Percentiles rank a stretch among this genome's conserved stretches.
Conservation (phyloP, 768 basidiomycete genomes). For the Psilocybe sp. region DNA sequence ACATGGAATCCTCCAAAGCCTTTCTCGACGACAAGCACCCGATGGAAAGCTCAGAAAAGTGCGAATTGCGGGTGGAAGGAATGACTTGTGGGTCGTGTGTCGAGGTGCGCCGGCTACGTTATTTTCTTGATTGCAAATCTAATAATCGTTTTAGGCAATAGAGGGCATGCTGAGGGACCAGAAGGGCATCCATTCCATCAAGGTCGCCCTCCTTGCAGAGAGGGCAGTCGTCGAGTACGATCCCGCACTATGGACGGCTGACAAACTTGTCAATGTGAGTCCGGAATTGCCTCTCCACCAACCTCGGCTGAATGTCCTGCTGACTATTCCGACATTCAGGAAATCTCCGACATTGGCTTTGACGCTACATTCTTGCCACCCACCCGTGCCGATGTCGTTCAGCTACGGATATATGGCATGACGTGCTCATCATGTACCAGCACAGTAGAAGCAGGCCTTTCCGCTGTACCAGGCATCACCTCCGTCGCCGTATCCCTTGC, state of each 20-base stretch:
- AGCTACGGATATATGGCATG: conserved; percentile 87
- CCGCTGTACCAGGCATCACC: conserved; percentile 68
- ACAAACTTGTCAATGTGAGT: conserved; percentile 74
- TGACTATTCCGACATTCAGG: conserved; percentile 39
- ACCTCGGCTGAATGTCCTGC: background rate
- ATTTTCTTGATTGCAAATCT: background rate
- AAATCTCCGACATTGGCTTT: conserved; percentile 92
- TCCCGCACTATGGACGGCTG: conserved; percentile 71
- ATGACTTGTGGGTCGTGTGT: conserved; percentile 93
- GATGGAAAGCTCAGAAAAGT: conserved; percentile 44
- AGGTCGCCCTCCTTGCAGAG: conserved; percentile 97
- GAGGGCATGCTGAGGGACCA: conserved; percentile 81
- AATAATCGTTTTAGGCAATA: conserved; percentile 53
- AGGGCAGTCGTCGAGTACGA: conserved; percentile 91
- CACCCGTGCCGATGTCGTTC: conserved; percentile 61
- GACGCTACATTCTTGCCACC: conserved; percentile 78
- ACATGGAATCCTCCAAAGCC: conserved; percentile 6
- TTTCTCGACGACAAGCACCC: conserved; percentile 18
- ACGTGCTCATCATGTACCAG: conserved; percentile 81
- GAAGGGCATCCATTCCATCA: conserved; percentile 86
- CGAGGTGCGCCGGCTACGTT: conserved; percentile 55
- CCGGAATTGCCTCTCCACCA: background rate
- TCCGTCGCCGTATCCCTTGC: conserved; percentile 72
- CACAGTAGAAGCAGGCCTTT: conserved; percentile 70
- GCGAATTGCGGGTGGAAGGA: conserved; percentile 80